phyloP scores from a whole-genome alignment of 1,284 basidiomycete genomes.

The Tylopilus sp. region DNA sequence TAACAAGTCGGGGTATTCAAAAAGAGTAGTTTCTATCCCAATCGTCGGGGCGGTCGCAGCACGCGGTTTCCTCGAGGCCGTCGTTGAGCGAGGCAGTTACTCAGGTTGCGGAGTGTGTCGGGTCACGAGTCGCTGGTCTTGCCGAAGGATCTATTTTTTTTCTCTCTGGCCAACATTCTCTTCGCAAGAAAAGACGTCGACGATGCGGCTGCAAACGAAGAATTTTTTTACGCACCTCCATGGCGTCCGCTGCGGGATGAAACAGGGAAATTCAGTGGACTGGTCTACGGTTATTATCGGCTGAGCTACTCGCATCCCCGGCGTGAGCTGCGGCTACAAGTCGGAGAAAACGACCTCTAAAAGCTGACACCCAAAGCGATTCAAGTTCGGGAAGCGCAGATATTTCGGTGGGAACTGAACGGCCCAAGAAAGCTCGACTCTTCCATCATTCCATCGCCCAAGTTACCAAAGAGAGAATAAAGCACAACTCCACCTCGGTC shows the following conservation, averaged over 20 bases:
- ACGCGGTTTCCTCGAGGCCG: conserved; percentile 29
- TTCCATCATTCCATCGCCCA: conserved; percentile 30
- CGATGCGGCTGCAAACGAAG: conserved; percentile 7
- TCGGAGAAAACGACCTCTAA: conserved; percentile 12
- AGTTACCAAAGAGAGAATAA: conserved; percentile 36
- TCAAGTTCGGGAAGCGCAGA: conserved; percentile 13
- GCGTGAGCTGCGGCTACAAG: conserved; percentile 3
- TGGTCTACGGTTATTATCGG: conserved; percentile 1
- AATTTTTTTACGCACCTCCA: neutral
- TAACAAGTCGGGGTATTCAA: neutral
- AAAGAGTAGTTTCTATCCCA: conserved; percentile 17
- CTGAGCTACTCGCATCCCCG: conserved; percentile 9
- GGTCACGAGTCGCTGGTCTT: conserved; percentile 9
- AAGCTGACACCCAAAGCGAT: conserved; percentile 1
- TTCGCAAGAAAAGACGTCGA: conserved; percentile 9
- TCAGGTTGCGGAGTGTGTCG: conserved; percentile 5
- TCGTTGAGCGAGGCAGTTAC: conserved; percentile 7
- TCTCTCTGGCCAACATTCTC: neutral
- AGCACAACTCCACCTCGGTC: conserved; percentile 26
- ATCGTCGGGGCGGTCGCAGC: conserved; percentile 10
- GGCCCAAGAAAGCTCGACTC: conserved; percentile 25
- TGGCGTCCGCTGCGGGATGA: conserved; percentile 1
- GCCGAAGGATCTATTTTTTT: conserved; percentile 11
- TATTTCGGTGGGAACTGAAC: conserved; percentile 31
- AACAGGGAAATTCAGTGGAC: conserved; percentile 5